Evolutionary conservation across 306 rosid genomes (phyloP).

Genomic region (Quercus parvula): DNA sequence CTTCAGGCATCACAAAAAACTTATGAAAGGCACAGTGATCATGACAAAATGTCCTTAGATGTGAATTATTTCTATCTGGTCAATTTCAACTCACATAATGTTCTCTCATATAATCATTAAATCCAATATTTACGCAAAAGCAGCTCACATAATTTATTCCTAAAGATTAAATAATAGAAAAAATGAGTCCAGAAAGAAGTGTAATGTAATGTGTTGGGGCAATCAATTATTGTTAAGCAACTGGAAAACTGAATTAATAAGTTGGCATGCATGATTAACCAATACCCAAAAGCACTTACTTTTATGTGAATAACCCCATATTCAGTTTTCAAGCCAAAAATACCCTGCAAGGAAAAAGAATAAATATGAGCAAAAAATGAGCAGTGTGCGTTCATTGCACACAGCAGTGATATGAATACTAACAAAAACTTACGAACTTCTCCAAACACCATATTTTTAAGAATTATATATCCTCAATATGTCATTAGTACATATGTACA

Average conservation of each 20-base stretch:
- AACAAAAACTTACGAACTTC: neutral
- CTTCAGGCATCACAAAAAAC: no score
- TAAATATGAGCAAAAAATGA: conserved; percentile 1
- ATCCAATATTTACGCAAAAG: no score
- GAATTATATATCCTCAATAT: no score
- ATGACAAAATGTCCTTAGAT: no score
- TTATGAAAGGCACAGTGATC: no score
- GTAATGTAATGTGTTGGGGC: neutral
- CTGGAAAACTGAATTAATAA: neutral
- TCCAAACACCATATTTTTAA: neutral
- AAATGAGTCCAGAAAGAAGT: no score
- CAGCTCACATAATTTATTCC: no score
- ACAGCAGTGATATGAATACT: neutral
- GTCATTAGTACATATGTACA: no score
- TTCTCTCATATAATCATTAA: no score
- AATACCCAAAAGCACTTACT: conserved; percentile 42
- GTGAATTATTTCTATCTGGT: no score
- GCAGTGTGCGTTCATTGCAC: neutral
- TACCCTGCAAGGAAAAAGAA: conserved; percentile 44
- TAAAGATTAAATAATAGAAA: no score
- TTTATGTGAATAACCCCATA: conserved; percentile 62
- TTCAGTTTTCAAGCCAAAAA: conserved; percentile 71
- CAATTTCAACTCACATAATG: no score
- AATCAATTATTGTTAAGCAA: neutral
- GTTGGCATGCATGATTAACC: neutral